Evolutionary conservation across 306 rosid genomes (phyloP), one percentile per base, ranked within the genome.

Genomic region (Canavalia ensiformis): DNA sequence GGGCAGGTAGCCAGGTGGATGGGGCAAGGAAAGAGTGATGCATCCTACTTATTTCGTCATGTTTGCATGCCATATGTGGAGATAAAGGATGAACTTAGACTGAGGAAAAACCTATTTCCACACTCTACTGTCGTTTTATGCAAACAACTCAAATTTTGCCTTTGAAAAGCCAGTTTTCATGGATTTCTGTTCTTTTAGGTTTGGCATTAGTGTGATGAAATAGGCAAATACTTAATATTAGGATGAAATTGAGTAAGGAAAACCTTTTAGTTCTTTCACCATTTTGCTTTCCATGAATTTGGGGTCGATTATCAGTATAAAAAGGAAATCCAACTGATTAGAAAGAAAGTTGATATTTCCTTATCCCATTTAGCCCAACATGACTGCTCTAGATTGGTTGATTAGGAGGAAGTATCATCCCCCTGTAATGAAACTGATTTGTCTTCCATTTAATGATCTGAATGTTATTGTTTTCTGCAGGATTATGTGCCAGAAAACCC

Each of bases 401-500:
- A 79, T 47, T 56, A 49, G 35, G 59, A 56, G 35, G 77, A 67
- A 74, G 62, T n/a, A 7, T 58, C 60, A 18, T 57, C 55, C 33
- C 60, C 44, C 3, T 71, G 30, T 54, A 25, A 11, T 84, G 46
- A 63, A 76, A 74, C 37, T 18, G 34, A 62, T 37, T 31, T 83
- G 65, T 64, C 47, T 59, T 76, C 11, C 50, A 30, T 67, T 8
- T 60, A 31, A 34, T 66, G 67, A 44, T 72, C 77, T 37, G 28
- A 52, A 4, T 77, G 37, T 62, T 77, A 35, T 72, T 85, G 74
- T 74, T 64, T 82, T 72, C n/a, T 82, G 83, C 84, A 94, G 98
- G 98, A 90, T 71, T 77, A 83, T 73, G 97, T 91, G 75, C 97
- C 97, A 37, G 97, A 94, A 84, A 85, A 83, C 69, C 91, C 91